Percentiles rank a stretch among this genome's conserved stretches.
Conservation (phyloP, 306 rosid species). For the Vigna reflexopilosa region DNA sequence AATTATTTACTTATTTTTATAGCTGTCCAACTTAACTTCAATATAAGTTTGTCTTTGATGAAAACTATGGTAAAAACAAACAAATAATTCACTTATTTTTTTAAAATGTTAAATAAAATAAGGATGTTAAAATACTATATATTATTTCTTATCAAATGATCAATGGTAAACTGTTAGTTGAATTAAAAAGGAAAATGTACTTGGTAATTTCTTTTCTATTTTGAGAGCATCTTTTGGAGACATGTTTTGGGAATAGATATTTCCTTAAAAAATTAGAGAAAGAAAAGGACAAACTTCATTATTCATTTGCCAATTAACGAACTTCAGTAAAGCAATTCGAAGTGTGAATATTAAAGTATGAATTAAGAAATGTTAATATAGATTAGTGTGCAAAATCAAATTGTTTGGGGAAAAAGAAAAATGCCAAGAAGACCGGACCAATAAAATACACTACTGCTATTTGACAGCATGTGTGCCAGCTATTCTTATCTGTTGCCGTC, state of each 20-base stretch:
- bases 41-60: too few species aligned
- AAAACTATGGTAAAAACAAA: too few species aligned
- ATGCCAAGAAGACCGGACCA: neutral
- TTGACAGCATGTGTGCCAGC: slow-evolving; percentile 9
- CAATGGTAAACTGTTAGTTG: neutral
- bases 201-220: neutral
- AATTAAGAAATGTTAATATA: slow-evolving; percentile 24
- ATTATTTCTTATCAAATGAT: neutral
- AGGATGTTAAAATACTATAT: too few species aligned
- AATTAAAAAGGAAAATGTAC: too few species aligned
- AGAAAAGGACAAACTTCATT: neutral
- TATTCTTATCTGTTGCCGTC: neutral
- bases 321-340: neutral
- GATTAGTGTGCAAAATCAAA: slow-evolving; percentile 3
- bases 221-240: neutral
- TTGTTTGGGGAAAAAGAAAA: slow-evolving; percentile 7
- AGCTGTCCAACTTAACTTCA: too few species aligned
- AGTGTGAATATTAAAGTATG: neutral
- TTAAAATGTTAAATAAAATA: too few species aligned
- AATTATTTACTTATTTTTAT: too few species aligned
- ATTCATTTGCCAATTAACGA: neutral
- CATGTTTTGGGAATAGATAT: neutral
- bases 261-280: neutral
- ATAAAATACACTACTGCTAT: neutral
- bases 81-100: too few species aligned